Percentiles rank a stretch among this genome's conserved stretches.
Evolutionary conservation across 768 basidiomycete species (phyloP).

Genomic region (Rhodotorula diobovata): DNA sequence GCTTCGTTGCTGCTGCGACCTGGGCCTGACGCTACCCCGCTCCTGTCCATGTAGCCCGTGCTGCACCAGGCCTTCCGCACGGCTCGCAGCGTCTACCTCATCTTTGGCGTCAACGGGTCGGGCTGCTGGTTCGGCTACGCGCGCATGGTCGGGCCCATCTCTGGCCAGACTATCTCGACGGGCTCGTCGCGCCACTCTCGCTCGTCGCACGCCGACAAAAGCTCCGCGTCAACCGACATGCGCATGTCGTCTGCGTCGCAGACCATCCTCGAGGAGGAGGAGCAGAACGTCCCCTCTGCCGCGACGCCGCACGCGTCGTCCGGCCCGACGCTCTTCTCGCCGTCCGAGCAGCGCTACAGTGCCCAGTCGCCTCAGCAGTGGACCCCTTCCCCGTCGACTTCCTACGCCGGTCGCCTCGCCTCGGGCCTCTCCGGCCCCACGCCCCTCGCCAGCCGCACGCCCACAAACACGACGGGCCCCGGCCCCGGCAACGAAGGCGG

Average conservation of each 20-base stretch:
- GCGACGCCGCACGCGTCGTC: background rate
- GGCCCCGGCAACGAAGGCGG: background rate
- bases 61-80: constrained; percentile 92
- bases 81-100: constrained; percentile 70
- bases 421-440: background rate
- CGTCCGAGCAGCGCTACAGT: constrained; percentile 35
- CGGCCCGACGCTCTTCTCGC: constrained; percentile 36
- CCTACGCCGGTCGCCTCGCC: background rate
- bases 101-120: constrained; percentile 88
- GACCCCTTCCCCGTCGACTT: background rate
- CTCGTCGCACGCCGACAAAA: background rate
- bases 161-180: constrained; percentile 26
- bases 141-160: constrained; percentile 60
- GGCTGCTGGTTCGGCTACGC: constrained; percentile 95
- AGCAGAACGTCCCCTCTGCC: constrained; percentile 13
- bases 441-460: no score
- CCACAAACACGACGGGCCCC: no score
- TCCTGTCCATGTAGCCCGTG: constrained; percentile 54
- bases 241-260: background rate
- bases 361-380: constrained; percentile 4
- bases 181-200: constrained; percentile 14
- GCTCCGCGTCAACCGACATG: background rate
- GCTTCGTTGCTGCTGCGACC: constrained; percentile 48
- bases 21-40: constrained; percentile 60
- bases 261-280: constrained; percentile 37